Percentiles rank a stretch among this genome's conserved stretches.
Evolutionary conservation across 352 stramenopile species (phyloP).

Genomic region (Pythium brachiatum): DNA sequence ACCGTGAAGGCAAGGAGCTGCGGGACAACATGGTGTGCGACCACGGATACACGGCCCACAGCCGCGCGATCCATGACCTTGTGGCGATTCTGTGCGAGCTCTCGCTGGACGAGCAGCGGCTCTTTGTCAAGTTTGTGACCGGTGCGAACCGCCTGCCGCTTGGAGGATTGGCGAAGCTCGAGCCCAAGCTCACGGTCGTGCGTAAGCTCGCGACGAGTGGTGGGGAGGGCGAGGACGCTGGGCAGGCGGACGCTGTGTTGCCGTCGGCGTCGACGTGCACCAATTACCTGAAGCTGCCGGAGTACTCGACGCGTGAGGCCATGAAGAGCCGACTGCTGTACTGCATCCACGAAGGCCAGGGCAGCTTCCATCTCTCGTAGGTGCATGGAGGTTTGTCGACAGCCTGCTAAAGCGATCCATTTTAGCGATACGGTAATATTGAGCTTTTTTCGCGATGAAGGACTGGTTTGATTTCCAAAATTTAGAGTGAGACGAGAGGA

Average conservation of each 20-base stretch:
- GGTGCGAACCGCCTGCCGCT: conserved; percentile 82
- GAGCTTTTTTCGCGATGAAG: too few relatives aligned
- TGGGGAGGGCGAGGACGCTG: conserved; percentile 16
- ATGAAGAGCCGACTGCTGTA: conserved; percentile 75
- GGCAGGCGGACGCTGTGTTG: conserved; percentile 46
- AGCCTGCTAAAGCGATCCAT: too few relatives aligned
- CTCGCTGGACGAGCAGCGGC: conserved; percentile 58
- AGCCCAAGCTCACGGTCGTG: conserved; percentile 88
- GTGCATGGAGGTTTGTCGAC: too few relatives aligned
- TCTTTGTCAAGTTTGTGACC: conserved; percentile 90
- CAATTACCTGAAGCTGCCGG: conserved; percentile 91
- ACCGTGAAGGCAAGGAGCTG: conserved; percentile 64
- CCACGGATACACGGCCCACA: conserved; percentile 75
- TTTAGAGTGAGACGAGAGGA: background rate
- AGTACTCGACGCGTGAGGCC: conserved; percentile 78
- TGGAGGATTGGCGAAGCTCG: conserved; percentile 75
- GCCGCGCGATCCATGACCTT: conserved; percentile 66
- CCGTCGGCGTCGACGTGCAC: conserved; percentile 88
- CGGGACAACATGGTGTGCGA: conserved; percentile 79
- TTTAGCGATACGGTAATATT: too few relatives aligned
- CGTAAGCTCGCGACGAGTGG: conserved; percentile 57
- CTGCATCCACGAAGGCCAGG: conserved; percentile 84
- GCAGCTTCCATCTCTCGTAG: conserved; percentile 81
- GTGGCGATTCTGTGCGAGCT: conserved; percentile 77
- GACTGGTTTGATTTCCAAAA: background rate